phyloP scores from a whole-genome alignment of 2,329 filamentous ascomycete species.

The Decorospora gaudefroyi region DNA sequence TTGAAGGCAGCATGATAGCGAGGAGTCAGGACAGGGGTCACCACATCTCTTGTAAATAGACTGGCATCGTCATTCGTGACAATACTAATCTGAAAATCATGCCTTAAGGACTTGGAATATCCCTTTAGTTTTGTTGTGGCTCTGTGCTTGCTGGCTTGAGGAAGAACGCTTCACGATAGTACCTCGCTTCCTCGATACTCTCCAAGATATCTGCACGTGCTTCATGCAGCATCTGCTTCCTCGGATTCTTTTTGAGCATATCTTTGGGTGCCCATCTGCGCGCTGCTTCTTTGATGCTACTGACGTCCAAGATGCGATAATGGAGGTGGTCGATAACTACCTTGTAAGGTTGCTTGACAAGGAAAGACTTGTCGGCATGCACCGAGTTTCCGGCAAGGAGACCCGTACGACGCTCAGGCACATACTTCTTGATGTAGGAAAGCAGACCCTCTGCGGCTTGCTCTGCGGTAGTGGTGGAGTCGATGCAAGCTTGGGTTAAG shows the following conservation, averaged over 20 bases:
- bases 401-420: constrained; percentile 68
- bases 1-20: too few species aligned
- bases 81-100: too few species aligned
- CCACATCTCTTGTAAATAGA: too few species aligned
- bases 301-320: constrained; percentile 91
- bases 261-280: constrained; percentile 74
- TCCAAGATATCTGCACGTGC: constrained; percentile 90
- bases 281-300: constrained; percentile 86
- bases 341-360: constrained; percentile 74
- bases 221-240: constrained; percentile 77
- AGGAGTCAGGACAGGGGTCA: too few species aligned
- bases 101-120: too few species aligned
- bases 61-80: too few species aligned
- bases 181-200: constrained; percentile 89
- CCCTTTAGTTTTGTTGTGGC: background rate
- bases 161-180: constrained; percentile 76
- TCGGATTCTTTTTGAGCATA: constrained; percentile 65
- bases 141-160: constrained; percentile 14
- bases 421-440: constrained; percentile 72
- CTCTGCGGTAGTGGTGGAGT: constrained; percentile 72
- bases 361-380: constrained; percentile 84
- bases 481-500: constrained; percentile 74
- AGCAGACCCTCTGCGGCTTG: constrained; percentile 74
- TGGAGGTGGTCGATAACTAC: constrained; percentile 76
- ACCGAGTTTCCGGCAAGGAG: constrained; percentile 91